phyloP scores from a whole-genome alignment of 2,329 filamentous ascomycete species.

The Aspergillus sp. region DNA sequence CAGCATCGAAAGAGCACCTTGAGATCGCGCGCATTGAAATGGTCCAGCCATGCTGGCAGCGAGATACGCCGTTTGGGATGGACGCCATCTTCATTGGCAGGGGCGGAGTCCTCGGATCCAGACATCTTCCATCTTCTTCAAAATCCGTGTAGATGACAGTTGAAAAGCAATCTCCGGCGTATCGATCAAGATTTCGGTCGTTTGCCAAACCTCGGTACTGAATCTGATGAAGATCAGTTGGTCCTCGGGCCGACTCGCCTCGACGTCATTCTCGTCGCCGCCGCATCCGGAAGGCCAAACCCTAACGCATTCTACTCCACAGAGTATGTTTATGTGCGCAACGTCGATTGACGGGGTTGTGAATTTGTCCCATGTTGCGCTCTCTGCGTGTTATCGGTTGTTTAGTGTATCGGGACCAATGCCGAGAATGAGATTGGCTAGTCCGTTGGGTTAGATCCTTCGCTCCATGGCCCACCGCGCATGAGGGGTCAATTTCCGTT shows the following conservation, averaged over 20 bases:
- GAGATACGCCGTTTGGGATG: constrained; percentile 2
- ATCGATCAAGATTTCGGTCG: neutral
- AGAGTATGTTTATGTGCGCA: too few relatives aligned
- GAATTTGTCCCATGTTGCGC: too few relatives aligned
- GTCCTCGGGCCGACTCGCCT: neutral
- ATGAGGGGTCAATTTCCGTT: neutral
- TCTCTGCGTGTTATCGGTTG: too few relatives aligned
- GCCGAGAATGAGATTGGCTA: neutral
- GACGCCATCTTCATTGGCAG: neutral
- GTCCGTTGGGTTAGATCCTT: neutral
- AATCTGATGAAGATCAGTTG: too few relatives aligned
- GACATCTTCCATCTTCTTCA: neutral
- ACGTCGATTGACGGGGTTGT: too few relatives aligned
- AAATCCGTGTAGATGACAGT: too few relatives aligned
- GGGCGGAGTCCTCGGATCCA: neutral
- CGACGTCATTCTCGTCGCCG: neutral
- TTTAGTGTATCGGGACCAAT: neutral
- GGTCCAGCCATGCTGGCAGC: constrained; percentile 33
- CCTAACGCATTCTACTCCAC: neutral
- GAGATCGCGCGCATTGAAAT: constrained; percentile 49
- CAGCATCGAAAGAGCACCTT: constrained; percentile 50
- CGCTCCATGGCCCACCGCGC: neutral
- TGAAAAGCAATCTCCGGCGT: neutral
- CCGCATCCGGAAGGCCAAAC: neutral
- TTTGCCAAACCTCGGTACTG: neutral